phyloP scores from a whole-genome alignment of 2,329 filamentous ascomycete genomes.

The Colletotrichum kahawae region DNA sequence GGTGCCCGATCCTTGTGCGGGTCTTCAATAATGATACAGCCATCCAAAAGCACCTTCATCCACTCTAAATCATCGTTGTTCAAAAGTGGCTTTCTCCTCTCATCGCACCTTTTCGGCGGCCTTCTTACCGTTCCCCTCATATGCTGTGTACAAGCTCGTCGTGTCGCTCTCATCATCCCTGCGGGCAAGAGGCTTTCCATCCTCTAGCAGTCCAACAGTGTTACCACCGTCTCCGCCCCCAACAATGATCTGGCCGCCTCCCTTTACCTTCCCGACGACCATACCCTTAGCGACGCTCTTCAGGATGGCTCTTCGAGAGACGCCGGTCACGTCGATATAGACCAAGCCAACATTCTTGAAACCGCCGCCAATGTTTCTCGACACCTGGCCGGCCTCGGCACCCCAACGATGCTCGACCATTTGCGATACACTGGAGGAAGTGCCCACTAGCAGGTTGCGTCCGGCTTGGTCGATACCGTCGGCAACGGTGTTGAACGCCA shows the following conservation, averaged over 20 bases:
- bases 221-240: conserved; percentile 61
- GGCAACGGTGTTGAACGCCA: conserved; percentile 93
- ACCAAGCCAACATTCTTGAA: conserved; percentile 97
- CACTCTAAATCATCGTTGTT: background rate
- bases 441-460: conserved; percentile 75
- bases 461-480: conserved; percentile 92
- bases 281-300: conserved; percentile 98
- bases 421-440: conserved; percentile 79
- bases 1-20: background rate
- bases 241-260: conserved; percentile 75
- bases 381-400: conserved; percentile 79
- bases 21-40: background rate
- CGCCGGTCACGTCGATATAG: conserved; percentile 95
- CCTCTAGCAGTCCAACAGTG: conserved; percentile 26
- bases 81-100: background rate
- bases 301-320: conserved; percentile 85
- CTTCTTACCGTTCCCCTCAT: conserved; percentile 37
- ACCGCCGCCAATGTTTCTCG: conserved; percentile 77
- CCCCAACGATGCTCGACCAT: conserved; percentile 93
- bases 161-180: conserved; percentile 23
- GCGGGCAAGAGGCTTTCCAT: conserved; percentile 21
- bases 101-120: conserved; percentile 21
- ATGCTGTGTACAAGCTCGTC: conserved; percentile 30
- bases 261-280: conserved; percentile 81
- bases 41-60: background rate